Percentiles rank a stretch among this genome's conserved stretches.
These are phyloP conservation scores for Zymoseptoria brevis DNA, from an alignment of 2,329 filamentous ascomycete species.

Conservation along the genomic window DNA sequence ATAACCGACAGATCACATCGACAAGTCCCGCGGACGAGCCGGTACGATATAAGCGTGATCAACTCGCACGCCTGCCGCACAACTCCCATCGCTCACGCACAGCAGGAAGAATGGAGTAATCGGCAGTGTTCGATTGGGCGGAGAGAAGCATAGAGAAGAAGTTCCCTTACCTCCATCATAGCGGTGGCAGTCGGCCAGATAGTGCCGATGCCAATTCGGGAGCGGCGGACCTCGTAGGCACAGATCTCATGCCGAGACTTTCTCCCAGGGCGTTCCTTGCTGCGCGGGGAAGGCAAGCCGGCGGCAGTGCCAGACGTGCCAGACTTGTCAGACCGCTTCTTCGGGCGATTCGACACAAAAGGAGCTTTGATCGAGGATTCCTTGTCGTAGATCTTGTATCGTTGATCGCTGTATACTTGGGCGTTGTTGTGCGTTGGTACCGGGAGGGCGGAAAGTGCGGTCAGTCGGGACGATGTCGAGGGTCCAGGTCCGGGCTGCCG, in stretches of 20 bases:
- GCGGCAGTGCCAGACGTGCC: background rate
- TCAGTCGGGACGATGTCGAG: background rate
- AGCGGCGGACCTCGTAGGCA: background rate
- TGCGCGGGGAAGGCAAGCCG: background rate
- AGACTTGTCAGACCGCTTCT: background rate
- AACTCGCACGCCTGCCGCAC: constrained; percentile 2
- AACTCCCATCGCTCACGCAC: background rate
- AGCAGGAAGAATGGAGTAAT: background rate
- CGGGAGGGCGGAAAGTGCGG: background rate
- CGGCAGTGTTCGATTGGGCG: background rate
- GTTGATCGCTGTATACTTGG: background rate
- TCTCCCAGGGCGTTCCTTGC: constrained; percentile 3
- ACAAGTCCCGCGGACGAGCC: background rate
- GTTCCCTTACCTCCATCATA: constrained; percentile 6
- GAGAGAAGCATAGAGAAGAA: background rate
- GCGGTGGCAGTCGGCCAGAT: constrained; percentile 2
- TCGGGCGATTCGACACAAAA: background rate
- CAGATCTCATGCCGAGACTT: background rate
- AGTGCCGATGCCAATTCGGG: background rate
- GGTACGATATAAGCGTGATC: background rate
- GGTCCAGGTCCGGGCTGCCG: background rate
- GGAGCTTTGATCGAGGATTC: background rate
- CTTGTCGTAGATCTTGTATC: background rate
- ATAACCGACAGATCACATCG: constrained; percentile 16
- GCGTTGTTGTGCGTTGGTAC: background rate